Conservation (phyloP, 768 basidiomycete species). For the Pisolithus tinctorius region DNA sequence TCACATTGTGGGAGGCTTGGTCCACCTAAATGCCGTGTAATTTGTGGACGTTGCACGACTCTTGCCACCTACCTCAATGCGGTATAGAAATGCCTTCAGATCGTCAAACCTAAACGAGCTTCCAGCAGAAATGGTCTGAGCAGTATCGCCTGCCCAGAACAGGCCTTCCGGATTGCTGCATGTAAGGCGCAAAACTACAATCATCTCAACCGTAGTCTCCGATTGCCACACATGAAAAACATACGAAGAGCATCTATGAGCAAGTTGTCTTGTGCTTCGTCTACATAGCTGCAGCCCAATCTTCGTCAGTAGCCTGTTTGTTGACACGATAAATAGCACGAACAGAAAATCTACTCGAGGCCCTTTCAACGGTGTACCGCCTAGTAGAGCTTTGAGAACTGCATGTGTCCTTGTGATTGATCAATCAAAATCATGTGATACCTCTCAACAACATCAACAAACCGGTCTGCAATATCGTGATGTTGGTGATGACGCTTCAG, state of each 20-base stretch:
- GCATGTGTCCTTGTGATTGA: slow-evolving; percentile 40
- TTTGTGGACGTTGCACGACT: background rate
- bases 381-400: slow-evolving; percentile 34
- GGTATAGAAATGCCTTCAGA: slow-evolving; percentile 58
- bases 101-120: slow-evolving; percentile 70
- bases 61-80: slow-evolving; percentile 44
- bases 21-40: slow-evolving; percentile 13
- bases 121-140: slow-evolving; percentile 69
- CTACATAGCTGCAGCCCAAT: slow-evolving; percentile 43
- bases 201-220: background rate
- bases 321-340: slow-evolving; percentile 9
- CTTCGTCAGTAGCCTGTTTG: background rate
- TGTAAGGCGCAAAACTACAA: slow-evolving; percentile 52
- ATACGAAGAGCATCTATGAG: slow-evolving; percentile 56
- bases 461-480: slow-evolving; percentile 59
- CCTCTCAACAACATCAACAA: background rate
- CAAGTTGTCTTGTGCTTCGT: slow-evolving; percentile 69
- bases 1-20: background rate
- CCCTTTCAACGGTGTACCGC: slow-evolving; percentile 27
- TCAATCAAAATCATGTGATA: background rate
- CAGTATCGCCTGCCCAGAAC: slow-evolving; percentile 78
- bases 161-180: slow-evolving; percentile 60
- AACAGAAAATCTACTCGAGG: slow-evolving; percentile 51
- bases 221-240: slow-evolving; percentile 8
- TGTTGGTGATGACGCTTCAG: slow-evolving; percentile 37